Conservation (phyloP, 2,329 filamentous ascomycete genomes). For the Endothia cerciana region DNA sequence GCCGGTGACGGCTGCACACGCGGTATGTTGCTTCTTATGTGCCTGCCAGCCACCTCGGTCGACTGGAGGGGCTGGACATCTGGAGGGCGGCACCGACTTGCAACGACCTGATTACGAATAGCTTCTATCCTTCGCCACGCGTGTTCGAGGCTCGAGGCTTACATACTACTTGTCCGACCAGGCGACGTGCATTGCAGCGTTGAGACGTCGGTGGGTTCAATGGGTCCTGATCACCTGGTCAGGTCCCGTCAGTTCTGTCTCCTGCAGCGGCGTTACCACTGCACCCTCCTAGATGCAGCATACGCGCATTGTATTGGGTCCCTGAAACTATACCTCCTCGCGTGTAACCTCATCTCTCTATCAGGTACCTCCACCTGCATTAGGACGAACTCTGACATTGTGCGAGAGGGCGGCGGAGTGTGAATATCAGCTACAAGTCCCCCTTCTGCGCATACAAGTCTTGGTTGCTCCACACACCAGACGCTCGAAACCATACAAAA, state of each 20-base stretch:
- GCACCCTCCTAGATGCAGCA: conserved; percentile 27
- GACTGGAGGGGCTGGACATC: not conserved
- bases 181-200: conserved; percentile 4
- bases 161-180: not conserved
- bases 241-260: conserved; percentile 19
- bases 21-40: not conserved
- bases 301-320: conserved; percentile 24
- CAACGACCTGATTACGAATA: not conserved
- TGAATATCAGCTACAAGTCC: not conserved
- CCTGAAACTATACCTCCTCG: conserved; percentile 21
- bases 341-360: conserved; percentile 29
- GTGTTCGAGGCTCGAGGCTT: not conserved
- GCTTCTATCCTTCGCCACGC: not conserved
- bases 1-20: not conserved
- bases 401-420: not conserved
- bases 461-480: not conserved
- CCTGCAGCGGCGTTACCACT: conserved; percentile 28
- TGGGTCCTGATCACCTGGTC: conserved; percentile 14
- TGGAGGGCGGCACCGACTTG: not conserved
- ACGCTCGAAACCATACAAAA: not conserved
- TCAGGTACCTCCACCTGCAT: conserved; percentile 25
- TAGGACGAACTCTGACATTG: conserved; percentile 14
- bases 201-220: conserved; percentile 16
- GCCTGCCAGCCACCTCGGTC: not conserved
- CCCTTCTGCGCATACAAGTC: not conserved